Evolutionary conservation across 2,329 filamentous ascomycete species (phyloP), one percentile per base, ranked within the genome.

Genomic region (Fusarium sp.): DNA sequence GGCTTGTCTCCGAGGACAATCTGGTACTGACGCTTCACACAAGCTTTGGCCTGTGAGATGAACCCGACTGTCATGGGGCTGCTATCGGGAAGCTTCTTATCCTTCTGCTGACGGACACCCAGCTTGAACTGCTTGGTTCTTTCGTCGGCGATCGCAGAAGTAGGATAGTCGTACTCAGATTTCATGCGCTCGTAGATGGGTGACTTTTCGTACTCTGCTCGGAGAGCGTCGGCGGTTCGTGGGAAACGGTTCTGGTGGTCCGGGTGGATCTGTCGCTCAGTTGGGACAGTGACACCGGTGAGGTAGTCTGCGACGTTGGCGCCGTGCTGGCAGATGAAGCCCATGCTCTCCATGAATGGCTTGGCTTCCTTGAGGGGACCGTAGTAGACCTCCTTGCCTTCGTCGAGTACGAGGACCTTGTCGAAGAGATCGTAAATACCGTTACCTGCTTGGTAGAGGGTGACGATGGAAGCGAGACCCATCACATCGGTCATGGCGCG

Each of bases 341-440:
- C 91, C 4, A 90, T 81, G 0, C 84, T 80, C 76, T 92, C 90
- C 86, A 93, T 91, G 75, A 91, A 93, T 1, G 89, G 88, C 9
- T 85, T 82, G 0, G 91, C 91, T 68, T 90, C 84, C 11, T 85
- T 81, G 72, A 85, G 83, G 0, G 90, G 86, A 1, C 91, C 91
- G 71, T 91, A 93, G 82, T 87, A 93, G 51, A 92, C 86, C 74
- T 93, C 80, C 69, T 90, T 89, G 52, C 91, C 91, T 65, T 89
- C 87, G 52, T 93, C 90, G 8, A 93, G 85, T 14, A 93, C 87
- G 1, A 93, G 84, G 0, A 93, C 90, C 77, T 93, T 93, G 78
- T 93, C 91, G 78, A 93, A 93, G 1, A 91, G 85, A 32, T 92
- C 84, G 78, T 92, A 93, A 66, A 93, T 93, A 30, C 88, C 89